Evolutionary conservation across 83 land plant species (phyloP).

Genomic region (Isoetes engelmannii): DNA sequence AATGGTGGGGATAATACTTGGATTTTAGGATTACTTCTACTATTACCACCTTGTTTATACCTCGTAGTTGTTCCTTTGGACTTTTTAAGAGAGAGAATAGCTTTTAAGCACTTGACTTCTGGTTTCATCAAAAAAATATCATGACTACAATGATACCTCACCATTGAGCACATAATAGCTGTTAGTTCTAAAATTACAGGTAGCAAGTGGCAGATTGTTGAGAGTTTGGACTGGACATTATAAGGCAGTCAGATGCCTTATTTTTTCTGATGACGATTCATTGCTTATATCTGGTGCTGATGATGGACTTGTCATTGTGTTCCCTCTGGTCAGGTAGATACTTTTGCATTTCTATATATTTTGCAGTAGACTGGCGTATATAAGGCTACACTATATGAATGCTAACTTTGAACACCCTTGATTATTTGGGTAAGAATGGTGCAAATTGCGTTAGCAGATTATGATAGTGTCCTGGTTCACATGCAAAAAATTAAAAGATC

Average conservation of each 20-base stretch:
- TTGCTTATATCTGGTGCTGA: constrained; percentile 72
- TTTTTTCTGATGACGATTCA: constrained; percentile 67
- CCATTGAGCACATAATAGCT: no score
- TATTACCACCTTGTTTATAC: no score
- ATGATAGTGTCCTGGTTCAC: not conserved
- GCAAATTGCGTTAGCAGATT: not conserved
- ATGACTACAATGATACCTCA: no score
- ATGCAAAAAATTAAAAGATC: not conserved
- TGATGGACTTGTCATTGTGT: constrained; percentile 76
- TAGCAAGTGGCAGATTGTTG: constrained; percentile 62
- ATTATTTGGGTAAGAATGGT: not conserved
- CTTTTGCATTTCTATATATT: no score
- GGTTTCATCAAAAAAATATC: no score
- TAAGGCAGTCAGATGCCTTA: constrained; percentile 59
- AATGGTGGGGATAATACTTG: no score
- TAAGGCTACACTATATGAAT: no score
- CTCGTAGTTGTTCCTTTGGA: no score
- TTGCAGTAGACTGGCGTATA: no score
- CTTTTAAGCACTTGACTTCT: no score
- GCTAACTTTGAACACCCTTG: not conserved
- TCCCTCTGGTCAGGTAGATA: constrained; percentile 56
- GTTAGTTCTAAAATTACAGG: constrained; percentile 44
- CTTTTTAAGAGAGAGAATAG: no score
- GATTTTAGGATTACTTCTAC: no score
- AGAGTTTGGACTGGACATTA: constrained; percentile 80